Percentiles rank a stretch among this genome's conserved stretches.
These are phyloP conservation scores for Juglanconis oblonga DNA, from an alignment of 2,329 filamentous ascomycete species.

Conservation along the genomic window DNA sequence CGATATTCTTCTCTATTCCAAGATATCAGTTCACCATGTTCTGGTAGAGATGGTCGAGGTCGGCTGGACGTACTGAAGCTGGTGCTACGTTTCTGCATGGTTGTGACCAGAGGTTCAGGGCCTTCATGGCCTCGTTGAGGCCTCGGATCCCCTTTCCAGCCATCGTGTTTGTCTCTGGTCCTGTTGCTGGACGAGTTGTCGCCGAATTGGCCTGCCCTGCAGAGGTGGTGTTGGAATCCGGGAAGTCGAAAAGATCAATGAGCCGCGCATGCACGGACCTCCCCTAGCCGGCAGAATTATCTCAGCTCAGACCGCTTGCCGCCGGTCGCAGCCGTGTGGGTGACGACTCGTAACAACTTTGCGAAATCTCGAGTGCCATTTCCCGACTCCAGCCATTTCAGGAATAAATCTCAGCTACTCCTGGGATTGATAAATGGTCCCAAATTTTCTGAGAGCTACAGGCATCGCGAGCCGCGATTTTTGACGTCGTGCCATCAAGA, in stretches of 20 bases:
- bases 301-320: neutral
- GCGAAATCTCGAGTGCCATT: neutral
- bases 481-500: constrained; percentile 13
- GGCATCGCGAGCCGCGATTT: constrained; percentile 11
- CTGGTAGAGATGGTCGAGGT: constrained; percentile 7
- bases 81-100: constrained; percentile 31
- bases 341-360: no score
- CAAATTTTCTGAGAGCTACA: constrained; percentile 27
- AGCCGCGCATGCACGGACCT: constrained; percentile 14
- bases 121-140: constrained; percentile 51
- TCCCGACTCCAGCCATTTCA: neutral
- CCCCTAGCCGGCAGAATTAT: no score
- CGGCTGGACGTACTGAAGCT: neutral
- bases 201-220: neutral
- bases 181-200: neutral
- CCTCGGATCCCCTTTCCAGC: constrained; percentile 47
- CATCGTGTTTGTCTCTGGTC: constrained; percentile 29
- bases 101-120: constrained; percentile 45
- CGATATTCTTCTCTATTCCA: constrained; percentile 1
- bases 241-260: constrained; percentile 14
- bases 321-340: neutral
- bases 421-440: neutral
- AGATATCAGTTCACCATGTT: constrained; percentile 1
- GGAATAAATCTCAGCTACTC: neutral
- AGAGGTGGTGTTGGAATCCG: neutral